Conservation (phyloP, 1,284 basidiomycete genomes). For the Ceratobasidium sp. region DNA sequence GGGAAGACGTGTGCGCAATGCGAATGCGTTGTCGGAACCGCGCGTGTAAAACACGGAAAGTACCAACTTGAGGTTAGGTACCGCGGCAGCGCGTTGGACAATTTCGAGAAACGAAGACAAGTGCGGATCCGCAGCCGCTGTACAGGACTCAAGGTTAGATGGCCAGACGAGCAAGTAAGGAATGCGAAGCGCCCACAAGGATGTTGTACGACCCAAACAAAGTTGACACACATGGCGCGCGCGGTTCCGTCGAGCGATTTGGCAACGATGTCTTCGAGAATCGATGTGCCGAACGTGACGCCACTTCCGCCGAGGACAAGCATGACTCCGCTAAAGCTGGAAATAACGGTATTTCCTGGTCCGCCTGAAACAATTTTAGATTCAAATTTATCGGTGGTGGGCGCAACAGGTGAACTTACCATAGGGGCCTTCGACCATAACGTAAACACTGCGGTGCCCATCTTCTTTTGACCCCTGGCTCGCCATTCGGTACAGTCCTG, state of each 20-base stretch:
- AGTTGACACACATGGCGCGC: slow-evolving; percentile 37
- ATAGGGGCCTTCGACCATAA: slow-evolving; percentile 48
- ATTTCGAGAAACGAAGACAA: slow-evolving; percentile 66
- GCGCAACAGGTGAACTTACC: slow-evolving; percentile 32
- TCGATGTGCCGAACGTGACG: slow-evolving; percentile 46
- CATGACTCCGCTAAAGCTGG: slow-evolving; percentile 45
- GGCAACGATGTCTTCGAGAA: slow-evolving; percentile 45
- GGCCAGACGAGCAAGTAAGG: background rate
- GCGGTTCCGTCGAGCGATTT: slow-evolving; percentile 34
- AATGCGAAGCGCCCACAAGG: slow-evolving; percentile 41
- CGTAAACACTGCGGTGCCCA: slow-evolving; percentile 39
- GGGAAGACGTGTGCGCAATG: slow-evolving; percentile 50
- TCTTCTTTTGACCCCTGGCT: slow-evolving; percentile 11
- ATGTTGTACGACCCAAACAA: slow-evolving; percentile 48
- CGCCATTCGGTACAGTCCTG: slow-evolving; percentile 30
- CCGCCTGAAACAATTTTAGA: slow-evolving; percentile 41
- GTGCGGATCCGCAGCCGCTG: slow-evolving; percentile 64
- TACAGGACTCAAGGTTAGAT: background rate
- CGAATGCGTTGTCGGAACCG: slow-evolving; percentile 53
- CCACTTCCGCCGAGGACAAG: slow-evolving; percentile 48
- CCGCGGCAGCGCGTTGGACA: slow-evolving; percentile 57
- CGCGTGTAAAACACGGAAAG: slow-evolving; percentile 32
- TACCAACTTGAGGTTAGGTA: slow-evolving; percentile 10
- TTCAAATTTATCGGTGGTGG: background rate
- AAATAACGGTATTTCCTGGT: slow-evolving; percentile 41